Evolutionary conservation across 2,329 filamentous ascomycete species (phyloP).

Genomic region (Massarina eburnea): DNA sequence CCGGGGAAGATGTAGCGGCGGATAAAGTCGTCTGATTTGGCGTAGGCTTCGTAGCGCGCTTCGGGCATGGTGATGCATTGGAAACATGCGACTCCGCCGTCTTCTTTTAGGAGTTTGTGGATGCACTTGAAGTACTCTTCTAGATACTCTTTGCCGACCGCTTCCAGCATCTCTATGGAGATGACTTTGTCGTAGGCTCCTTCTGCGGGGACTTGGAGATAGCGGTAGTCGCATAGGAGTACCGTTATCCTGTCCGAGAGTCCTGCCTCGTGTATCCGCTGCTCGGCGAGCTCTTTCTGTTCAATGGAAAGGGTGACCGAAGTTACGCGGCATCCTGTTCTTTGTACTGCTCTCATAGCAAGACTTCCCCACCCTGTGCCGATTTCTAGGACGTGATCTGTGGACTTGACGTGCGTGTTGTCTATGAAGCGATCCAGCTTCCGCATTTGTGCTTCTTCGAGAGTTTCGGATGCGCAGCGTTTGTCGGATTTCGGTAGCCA

Average conservation of each 20-base stretch:
- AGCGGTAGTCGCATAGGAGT: conserved; percentile 68
- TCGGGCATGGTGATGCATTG: conserved; percentile 80
- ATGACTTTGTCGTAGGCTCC: conserved; percentile 69
- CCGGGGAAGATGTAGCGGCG: conserved; percentile 77
- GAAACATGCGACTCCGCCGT: conserved; percentile 69
- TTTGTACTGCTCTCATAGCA: conserved; percentile 67
- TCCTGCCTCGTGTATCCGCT: conserved; percentile 63
- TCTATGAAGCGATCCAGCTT: conserved; percentile 69
- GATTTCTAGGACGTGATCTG: conserved; percentile 73
- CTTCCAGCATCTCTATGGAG: conserved; percentile 78
- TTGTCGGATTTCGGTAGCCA: conserved; percentile 56
- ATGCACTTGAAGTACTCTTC: conserved; percentile 68
- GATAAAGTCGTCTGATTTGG: conserved; percentile 71
- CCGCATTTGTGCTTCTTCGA: conserved; percentile 67
- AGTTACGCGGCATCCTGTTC: conserved; percentile 69
- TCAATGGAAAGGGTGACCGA: conserved; percentile 68
- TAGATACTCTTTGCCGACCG: conserved; percentile 68
- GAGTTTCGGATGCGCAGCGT: conserved; percentile 53
- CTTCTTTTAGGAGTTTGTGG: conserved; percentile 63
- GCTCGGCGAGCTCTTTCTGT: conserved; percentile 68
- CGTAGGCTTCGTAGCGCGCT: conserved; percentile 64
- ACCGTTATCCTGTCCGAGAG: conserved; percentile 65
- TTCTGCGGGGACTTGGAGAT: conserved; percentile 53
- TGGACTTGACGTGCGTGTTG: conserved; percentile 62
- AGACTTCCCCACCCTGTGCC: conserved; percentile 77